These are phyloP conservation scores for Lophium mytilinum DNA, from an alignment of 495 filamentous ascomycete genomes.

Conservation along the genomic window DNA sequence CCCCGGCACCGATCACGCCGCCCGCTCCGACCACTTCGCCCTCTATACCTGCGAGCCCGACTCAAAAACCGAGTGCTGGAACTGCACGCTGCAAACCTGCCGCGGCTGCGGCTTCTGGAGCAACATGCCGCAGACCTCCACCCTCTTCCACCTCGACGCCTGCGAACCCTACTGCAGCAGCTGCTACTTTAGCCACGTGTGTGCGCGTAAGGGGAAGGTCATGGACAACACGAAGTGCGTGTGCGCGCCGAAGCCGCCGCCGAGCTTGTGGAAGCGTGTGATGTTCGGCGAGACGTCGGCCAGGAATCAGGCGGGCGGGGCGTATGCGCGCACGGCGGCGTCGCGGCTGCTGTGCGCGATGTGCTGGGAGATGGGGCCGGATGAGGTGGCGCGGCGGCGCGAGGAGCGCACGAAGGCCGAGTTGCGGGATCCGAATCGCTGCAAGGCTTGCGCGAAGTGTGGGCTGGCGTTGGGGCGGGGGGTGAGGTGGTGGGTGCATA, in stretches of 20 bases:
- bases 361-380: background rate
- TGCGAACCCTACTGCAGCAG: conserved; percentile 14
- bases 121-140: background rate
- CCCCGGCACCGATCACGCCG: conserved; percentile 5
- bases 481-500: conserved; percentile 21
- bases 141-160: conserved; percentile 9
- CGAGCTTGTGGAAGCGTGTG: background rate
- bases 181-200: conserved; percentile 8
- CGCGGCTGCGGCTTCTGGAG: background rate
- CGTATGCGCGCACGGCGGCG: background rate
- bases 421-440: conserved; percentile 2
- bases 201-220: background rate
- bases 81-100: conserved; percentile 17
- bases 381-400: conserved; percentile 1
- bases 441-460: conserved; percentile 3
- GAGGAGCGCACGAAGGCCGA: conserved; percentile 8
- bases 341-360: background rate
- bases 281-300: background rate
- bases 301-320: background rate
- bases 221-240: background rate
- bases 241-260: conserved; percentile 2
- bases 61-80: conserved; percentile 13
- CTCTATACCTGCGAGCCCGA: conserved; percentile 9
- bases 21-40: conserved; percentile 9
- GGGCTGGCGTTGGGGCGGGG: conserved; percentile 1